Evolutionary conservation across 2,329 filamentous ascomycete species (phyloP).

Genomic region (Aspergillus luchuensis): DNA sequence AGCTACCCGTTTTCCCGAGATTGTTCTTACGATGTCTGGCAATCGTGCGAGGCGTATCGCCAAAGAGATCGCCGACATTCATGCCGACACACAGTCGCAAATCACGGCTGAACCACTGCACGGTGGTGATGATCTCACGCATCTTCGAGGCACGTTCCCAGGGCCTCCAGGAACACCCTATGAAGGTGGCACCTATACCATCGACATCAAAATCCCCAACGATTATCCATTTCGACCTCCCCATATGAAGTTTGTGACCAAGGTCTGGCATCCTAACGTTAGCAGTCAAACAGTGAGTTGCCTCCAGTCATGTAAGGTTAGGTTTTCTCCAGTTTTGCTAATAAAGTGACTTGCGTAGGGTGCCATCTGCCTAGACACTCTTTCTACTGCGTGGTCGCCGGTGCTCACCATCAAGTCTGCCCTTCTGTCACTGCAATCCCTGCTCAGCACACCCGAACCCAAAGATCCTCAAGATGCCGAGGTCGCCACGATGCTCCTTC

Average conservation of each 20-base stretch:
- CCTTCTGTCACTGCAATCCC: conserved; percentile 86
- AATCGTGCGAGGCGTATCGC: conserved; percentile 59
- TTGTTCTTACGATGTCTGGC: conserved; percentile 49
- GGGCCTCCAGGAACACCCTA: conserved; percentile 94
- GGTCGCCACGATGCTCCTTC: conserved; percentile 86
- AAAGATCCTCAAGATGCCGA: conserved; percentile 97
- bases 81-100: conserved; percentile 70
- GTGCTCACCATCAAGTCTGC: conserved; percentile 96
- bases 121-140: conserved; percentile 70
- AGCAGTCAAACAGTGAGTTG: conserved; percentile 81
- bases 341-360: conserved; percentile 58
- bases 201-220: conserved; percentile 84
- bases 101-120: conserved; percentile 68
- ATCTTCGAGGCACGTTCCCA: conserved; percentile 78
- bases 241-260: conserved; percentile 86
- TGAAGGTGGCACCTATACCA: conserved; percentile 76
- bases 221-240: conserved; percentile 95
- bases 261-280: conserved; percentile 96
- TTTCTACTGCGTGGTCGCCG: conserved; percentile 88
- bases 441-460: conserved; percentile 90
- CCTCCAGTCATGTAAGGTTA: background rate
- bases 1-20: no score
- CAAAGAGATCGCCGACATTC: conserved; percentile 54
- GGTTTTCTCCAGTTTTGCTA: background rate
- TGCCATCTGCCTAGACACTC: conserved; percentile 93